Percentiles rank a stretch among this genome's conserved stretches.
Evolutionary conservation across 2,329 filamentous ascomycete genomes (phyloP).

Genomic region (Cytospora paraplurivora): DNA sequence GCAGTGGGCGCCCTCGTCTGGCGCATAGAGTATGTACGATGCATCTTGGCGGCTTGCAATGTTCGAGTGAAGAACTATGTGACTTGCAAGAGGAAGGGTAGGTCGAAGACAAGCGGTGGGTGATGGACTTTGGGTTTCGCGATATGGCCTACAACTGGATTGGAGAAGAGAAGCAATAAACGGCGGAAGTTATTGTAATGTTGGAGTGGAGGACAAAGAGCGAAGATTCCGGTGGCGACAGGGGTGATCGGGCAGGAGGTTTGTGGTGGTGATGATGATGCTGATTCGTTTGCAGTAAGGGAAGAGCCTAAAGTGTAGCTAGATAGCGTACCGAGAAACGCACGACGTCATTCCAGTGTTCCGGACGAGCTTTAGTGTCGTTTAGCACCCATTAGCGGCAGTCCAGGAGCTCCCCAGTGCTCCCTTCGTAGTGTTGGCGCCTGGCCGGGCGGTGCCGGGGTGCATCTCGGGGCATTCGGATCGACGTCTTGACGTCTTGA

Average conservation of each 20-base stretch:
- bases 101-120: conserved; percentile 14
- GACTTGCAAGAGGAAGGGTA: conserved; percentile 6
- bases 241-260: conserved; percentile 16
- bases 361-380: conserved; percentile 10
- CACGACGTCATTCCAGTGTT: conserved; percentile 18
- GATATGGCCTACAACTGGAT: neutral
- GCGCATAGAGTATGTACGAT: conserved; percentile 99
- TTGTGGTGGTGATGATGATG: conserved; percentile 7
- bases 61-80: neutral
- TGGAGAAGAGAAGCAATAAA: neutral
- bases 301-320: conserved; percentile 12
- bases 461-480: neutral
- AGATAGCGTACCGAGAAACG: conserved; percentile 1
- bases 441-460: neutral
- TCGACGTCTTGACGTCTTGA: neutral
- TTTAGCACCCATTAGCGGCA: conserved; percentile 8
- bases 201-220: conserved; percentile 2
- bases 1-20: conserved; percentile 94
- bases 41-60: conserved; percentile 61
- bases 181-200: neutral
- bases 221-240: conserved; percentile 10
- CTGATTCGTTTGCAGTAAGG: conserved; percentile 19
- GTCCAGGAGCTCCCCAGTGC: conserved; percentile 7
- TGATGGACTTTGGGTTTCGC: conserved; percentile 5
- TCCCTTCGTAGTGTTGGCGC: conserved; percentile 14